These are phyloP conservation scores for Wickerhamomyces queroliae DNA, from an alignment of 805 yeast species.

Conservation along the genomic window DNA sequence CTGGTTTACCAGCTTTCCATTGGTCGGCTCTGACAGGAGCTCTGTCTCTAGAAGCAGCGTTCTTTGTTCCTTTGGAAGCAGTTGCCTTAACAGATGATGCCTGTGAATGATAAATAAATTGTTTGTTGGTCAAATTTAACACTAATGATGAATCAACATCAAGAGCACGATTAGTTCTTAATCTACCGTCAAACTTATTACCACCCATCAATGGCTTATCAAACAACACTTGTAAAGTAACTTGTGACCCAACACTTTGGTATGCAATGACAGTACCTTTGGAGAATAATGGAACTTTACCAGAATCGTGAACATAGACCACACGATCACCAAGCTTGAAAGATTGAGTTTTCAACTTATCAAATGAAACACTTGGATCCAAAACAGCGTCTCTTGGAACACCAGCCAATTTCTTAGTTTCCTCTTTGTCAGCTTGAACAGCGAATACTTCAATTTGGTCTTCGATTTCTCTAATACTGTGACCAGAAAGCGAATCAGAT, in stretches of 20 bases:
- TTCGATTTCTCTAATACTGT: slow-evolving; percentile 66
- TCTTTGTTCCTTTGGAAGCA: too few species aligned
- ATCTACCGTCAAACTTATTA: slow-evolving; percentile 70
- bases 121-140: slow-evolving; percentile 69
- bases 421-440: slow-evolving; percentile 36
- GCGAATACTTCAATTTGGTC: slow-evolving; percentile 42
- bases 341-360: slow-evolving; percentile 64
- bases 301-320: slow-evolving; percentile 75
- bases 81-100: slow-evolving; percentile 38
- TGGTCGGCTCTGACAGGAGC: too few species aligned
- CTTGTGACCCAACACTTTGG: slow-evolving; percentile 44
- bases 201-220: slow-evolving; percentile 84
- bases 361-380: slow-evolving; percentile 67
- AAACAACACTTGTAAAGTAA: slow-evolving; percentile 72
- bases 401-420: slow-evolving; percentile 58
- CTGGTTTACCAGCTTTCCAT: too few species aligned
- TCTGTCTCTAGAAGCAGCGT: too few species aligned
- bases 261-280: slow-evolving; percentile 90
- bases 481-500: slow-evolving; percentile 69
- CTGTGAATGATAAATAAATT: slow-evolving; percentile 69
- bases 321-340: slow-evolving; percentile 90
- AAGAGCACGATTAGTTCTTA: slow-evolving; percentile 75
- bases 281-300: slow-evolving; percentile 81
- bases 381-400: slow-evolving; percentile 83
- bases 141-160: slow-evolving; percentile 77